Conservation (phyloP, 257 asterid genomes). For the Apocynum venetum region DNA sequence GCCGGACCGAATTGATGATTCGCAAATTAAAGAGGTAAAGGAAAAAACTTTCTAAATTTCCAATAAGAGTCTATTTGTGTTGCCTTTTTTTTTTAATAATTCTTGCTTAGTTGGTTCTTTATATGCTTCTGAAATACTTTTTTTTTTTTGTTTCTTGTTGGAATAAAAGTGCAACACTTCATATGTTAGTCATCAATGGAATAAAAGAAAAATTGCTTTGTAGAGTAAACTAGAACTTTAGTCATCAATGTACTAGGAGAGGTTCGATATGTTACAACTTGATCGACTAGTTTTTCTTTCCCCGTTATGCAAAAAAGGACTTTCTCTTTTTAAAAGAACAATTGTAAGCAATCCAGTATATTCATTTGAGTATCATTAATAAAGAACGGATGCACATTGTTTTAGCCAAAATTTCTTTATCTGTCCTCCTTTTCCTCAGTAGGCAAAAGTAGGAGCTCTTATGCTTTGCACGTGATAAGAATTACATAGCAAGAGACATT, state of each 20-base stretch:
- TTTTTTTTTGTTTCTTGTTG: background rate
- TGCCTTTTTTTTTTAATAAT: background rate
- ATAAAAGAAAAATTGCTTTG: background rate
- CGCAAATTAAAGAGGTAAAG: conserved; percentile 40
- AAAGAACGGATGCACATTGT: background rate
- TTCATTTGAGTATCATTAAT: background rate
- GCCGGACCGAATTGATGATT: conserved; percentile 41
- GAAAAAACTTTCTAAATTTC: background rate
- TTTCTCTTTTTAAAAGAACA: background rate
- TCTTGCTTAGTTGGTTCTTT: background rate
- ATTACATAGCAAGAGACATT: background rate
- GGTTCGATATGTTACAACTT: background rate
- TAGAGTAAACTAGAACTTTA: background rate
- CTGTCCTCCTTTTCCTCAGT: background rate
- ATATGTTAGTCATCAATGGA: background rate
- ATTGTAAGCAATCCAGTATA: background rate
- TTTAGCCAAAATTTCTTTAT: background rate
- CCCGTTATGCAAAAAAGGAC: background rate
- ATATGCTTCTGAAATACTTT: background rate
- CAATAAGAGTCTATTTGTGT: background rate
- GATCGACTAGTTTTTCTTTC: background rate
- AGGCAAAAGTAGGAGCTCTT: background rate
- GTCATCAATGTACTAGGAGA: background rate
- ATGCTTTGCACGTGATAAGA: background rate
- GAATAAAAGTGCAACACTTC: background rate